Percentiles rank a stretch among this genome's conserved stretches.
These are phyloP conservation scores for Erodium moschatum DNA, from an alignment of 441 rosid genomes.

Conservation along the genomic window DNA sequence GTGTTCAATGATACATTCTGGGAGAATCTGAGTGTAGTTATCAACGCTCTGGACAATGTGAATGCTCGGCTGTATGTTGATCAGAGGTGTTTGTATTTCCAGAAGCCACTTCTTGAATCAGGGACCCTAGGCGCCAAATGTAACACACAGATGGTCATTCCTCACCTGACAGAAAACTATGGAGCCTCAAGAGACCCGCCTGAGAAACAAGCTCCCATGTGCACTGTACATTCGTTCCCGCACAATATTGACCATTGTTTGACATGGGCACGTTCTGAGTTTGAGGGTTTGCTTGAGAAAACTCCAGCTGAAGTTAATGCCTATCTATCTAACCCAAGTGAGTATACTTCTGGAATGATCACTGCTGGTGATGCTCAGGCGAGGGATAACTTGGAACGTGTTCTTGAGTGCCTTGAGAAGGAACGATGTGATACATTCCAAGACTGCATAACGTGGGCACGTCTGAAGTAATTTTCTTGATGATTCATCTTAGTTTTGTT, in stretches of 20 bases:
- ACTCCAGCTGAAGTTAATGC: slow-evolving; percentile 88
- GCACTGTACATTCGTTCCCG: slow-evolving; percentile 89
- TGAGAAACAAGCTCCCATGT: slow-evolving; percentile 94
- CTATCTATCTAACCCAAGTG: slow-evolving; percentile 55
- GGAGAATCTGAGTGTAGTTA: slow-evolving; percentile 59
- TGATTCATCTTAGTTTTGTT: neutral
- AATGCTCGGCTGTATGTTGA: slow-evolving; percentile 85
- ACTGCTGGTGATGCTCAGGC: slow-evolving; percentile 94
- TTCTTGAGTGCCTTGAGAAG: slow-evolving; percentile 76
- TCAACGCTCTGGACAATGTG: slow-evolving; percentile 85
- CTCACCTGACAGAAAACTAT: slow-evolving; percentile 80
- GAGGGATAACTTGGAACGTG: slow-evolving; percentile 67
- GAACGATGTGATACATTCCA: slow-evolving; percentile 65
- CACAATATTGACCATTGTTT: slow-evolving; percentile 92
- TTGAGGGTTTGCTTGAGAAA: slow-evolving; percentile 87
- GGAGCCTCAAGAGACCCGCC: slow-evolving; percentile 95
- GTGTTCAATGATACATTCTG: slow-evolving; percentile 76
- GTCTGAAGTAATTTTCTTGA: slow-evolving; percentile 43
- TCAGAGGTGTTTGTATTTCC: slow-evolving; percentile 81
- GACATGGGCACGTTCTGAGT: slow-evolving; percentile 95
- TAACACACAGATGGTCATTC: slow-evolving; percentile 89
- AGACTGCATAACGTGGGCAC: slow-evolving; percentile 84
- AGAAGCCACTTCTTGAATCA: slow-evolving; percentile 88
- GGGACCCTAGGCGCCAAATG: slow-evolving; percentile 88
- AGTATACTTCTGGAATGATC: slow-evolving; percentile 56